phyloP scores from a whole-genome alignment of 2,329 filamentous ascomycete genomes.

The Aspergillus melleus region DNA sequence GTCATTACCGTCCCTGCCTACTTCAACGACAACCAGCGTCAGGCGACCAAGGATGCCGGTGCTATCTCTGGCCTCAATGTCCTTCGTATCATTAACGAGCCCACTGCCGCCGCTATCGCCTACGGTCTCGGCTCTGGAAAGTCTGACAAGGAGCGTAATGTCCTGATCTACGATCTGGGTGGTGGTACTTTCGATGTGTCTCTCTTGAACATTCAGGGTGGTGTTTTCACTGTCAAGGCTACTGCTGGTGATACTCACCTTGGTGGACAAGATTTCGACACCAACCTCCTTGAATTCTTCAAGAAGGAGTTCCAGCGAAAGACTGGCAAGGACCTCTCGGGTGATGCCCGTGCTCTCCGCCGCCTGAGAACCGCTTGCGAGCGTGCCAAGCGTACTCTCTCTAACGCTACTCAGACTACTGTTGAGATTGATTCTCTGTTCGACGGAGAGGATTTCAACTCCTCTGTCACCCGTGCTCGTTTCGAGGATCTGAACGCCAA shows the following conservation, averaged over 20 bases:
- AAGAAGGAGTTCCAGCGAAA: constrained; percentile 90
- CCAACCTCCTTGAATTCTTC: constrained; percentile 92
- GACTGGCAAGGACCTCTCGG: constrained; percentile 75
- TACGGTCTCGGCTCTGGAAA: constrained; percentile 96
- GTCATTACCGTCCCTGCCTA: constrained; percentile 99
- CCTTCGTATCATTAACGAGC: constrained; percentile 99
- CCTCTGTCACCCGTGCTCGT: constrained; percentile 95
- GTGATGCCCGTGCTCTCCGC: constrained; percentile 88
- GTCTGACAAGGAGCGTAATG: constrained; percentile 96
- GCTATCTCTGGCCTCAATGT: constrained; percentile 96
- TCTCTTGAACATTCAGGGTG: constrained; percentile 96
- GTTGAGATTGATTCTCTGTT: constrained; percentile 99
- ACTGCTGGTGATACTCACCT: constrained; percentile 97
- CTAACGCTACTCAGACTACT: constrained; percentile 94
- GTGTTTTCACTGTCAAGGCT: constrained; percentile 98
- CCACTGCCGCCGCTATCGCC: constrained; percentile 94
- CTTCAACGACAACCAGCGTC: constrained; percentile 99
- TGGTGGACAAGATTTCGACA: constrained; percentile 96
- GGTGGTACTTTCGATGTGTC: constrained; percentile 99
- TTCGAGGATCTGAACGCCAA: constrained; percentile 99
- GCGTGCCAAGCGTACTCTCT: constrained; percentile 98
- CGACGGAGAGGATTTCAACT: constrained; percentile 96
- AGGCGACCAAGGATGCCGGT: constrained; percentile 99
- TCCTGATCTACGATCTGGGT: constrained; percentile 99
- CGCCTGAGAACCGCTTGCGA: constrained; percentile 97